Evolutionary conservation across 1,284 basidiomycete species (phyloP).

Genomic region (Coniferiporia sulphurascens): DNA sequence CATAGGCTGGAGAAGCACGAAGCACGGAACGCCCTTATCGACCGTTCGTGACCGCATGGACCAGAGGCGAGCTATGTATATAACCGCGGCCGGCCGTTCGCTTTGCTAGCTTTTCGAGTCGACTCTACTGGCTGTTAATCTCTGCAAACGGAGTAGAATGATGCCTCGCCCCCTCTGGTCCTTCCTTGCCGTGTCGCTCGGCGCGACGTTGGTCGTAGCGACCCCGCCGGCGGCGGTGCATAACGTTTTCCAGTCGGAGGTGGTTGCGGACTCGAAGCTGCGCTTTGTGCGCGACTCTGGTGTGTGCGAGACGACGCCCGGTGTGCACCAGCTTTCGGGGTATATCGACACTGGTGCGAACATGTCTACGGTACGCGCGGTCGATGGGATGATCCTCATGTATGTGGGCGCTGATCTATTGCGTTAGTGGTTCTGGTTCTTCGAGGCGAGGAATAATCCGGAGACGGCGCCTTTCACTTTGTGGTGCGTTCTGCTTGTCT

Average conservation of each 20-base stretch:
- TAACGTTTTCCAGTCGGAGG: constrained; percentile 16
- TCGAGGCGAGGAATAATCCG: constrained; percentile 53
- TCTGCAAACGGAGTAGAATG: background rate
- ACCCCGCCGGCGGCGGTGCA: background rate
- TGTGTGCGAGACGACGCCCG: constrained; percentile 68
- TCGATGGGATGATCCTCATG: background rate
- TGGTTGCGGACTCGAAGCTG: constrained; percentile 28
- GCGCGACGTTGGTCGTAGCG: background rate
- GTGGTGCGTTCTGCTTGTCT: constrained; percentile 37
- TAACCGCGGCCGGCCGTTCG: background rate
- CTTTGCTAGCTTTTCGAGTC: background rate
- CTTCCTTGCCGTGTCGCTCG: background rate
- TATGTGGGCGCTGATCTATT: background rate
- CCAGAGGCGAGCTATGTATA: background rate
- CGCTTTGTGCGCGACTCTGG: constrained; percentile 60
- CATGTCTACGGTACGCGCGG: constrained; percentile 53
- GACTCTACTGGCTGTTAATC: background rate
- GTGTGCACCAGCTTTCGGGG: constrained; percentile 63
- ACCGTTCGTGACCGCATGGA: background rate
- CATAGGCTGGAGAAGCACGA: no score
- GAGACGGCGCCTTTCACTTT: constrained; percentile 62
- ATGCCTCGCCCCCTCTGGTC: background rate
- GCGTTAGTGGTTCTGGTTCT: constrained; percentile 67
- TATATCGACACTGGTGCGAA: constrained; percentile 57
- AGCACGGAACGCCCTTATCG: background rate